Evolutionary conservation across 768 basidiomycete species (phyloP), one percentile per base, ranked within the genome.

Genomic region (Macrolepiota albuminosa): DNA sequence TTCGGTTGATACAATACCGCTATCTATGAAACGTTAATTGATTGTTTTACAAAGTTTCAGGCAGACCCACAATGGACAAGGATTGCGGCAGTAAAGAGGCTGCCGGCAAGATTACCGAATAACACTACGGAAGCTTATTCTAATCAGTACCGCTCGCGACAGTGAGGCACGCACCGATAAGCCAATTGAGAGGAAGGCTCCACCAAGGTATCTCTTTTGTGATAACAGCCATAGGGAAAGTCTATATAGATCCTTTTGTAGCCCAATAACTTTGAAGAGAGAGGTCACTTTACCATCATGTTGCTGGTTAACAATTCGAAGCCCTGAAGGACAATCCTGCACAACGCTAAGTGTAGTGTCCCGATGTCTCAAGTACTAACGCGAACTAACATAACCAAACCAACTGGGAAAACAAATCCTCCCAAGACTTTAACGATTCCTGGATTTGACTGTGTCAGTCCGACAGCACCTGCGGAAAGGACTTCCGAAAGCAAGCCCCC

Each of bases 271-370:
- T 6, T 37, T 9, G 21, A 3, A 37, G 56, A 9, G 56, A 9
- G 11, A 37, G 33, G 16, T 50, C 24, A 43, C 24, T 70, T 50
- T 61, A 88, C 87, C 86, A 91, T 82, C 82, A 91, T 84, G 67
- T 89, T 88, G 66, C 88, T 89, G 51, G 88, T 90, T 39, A 90
- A 69, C 0, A 91, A 78, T 59, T 91, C 88, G 47, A 84, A 76
- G 2, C 85, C 85, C 71, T 88, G 85, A 14, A 90, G 73, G 14
- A 87, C 79, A 61, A 91, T 88, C 88, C 88, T 90, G 62, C 16
- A 21, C 49, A 3, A 29, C 9, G 1, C 26, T 58, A 13, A 37
- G 18, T 57, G 60, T 42, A 24, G 24, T 60, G 51, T 21, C n/a
- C 3, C 39, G 29, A 16, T n/a, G 6, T 50, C 33, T 40, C 29